Evolutionary conservation across 805 yeast genomes (phyloP), one percentile per base, ranked within the genome.

Genomic region (Schwanniomyces polymorphus): DNA sequence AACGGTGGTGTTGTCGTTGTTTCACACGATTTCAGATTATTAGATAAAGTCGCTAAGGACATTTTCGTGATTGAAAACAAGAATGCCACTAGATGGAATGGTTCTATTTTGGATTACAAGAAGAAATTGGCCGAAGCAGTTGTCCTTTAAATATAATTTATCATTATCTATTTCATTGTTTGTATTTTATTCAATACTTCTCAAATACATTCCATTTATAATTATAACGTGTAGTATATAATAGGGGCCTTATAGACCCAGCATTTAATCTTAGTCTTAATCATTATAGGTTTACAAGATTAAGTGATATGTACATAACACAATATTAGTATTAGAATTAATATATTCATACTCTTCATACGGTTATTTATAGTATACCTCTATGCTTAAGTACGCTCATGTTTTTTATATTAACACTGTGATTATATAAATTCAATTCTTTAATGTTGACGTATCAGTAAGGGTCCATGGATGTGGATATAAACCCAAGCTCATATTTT

Each of bases 1-100:
- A 88, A 85, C 66, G 99, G 99, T 75, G 99, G 99, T 81, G 97
- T 92, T 45, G 96, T 91, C 57, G 97, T 94, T 49, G 99, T 94
- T 56, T 91, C 97, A 52, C 99, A 94, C 82, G 99, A 94, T 78
- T 94, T 94, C 92, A 86, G 98, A 76, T 81, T 94, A 63, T 81
- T 94, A 70, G 97, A 92, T 72, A 91, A 90, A 78, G 89, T 94
- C 66, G 99, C 99, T 46, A 88, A 92, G 78, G 98, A 94, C 65
- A 94, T 94, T 68, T 92, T 79, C 64, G 99, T 94, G 54, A 96
- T 95, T 66, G 97, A 94, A 78, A 74, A 94, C 79, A 88, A 86
- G 77, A 88, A 94, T 35, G 96, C 97, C 51, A 91, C 97, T 49
- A 83, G 90, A 81, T 94, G 99, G 99, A 88, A 94, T 54, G 96